phyloP scores from a whole-genome alignment of 768 basidiomycete genomes.

The Trametopsis cervina region DNA sequence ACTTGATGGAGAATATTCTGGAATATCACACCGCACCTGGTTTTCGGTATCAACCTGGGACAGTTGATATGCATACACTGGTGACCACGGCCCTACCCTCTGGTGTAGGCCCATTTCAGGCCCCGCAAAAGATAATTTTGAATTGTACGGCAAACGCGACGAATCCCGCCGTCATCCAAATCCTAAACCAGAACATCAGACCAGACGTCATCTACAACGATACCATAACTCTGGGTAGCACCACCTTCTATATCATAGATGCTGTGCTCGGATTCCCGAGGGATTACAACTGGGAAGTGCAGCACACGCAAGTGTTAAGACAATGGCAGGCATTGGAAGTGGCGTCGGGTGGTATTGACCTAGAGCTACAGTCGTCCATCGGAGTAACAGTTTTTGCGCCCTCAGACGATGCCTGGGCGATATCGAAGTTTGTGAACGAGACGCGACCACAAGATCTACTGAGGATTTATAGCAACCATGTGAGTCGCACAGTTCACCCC shows the following conservation, averaged over 20 bases:
- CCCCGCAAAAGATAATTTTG: no score
- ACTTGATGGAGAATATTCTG: no score
- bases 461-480: background rate
- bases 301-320: background rate
- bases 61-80: no score
- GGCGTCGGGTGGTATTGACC: background rate
- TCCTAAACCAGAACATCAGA: no score
- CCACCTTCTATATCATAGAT: background rate
- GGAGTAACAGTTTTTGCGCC: constrained; percentile 3
- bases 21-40: no score
- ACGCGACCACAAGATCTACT: background rate
- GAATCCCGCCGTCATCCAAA: no score
- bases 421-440: background rate
- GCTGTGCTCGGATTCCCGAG: background rate
- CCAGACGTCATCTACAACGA: background rate
- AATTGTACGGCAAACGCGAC: no score
- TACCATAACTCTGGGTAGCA: background rate
- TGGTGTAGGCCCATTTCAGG: no score
- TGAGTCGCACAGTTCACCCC: background rate
- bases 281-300: background rate
- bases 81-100: no score
- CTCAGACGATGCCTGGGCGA: background rate
- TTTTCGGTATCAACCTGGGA: no score
- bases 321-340: background rate
- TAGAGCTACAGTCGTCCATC: background rate